A percentile compares a stretch with the other conserved stretches of the same genome.
Conservation (phyloP, 1,284 basidiomycete species). For the Leccinum idahoense region DNA sequence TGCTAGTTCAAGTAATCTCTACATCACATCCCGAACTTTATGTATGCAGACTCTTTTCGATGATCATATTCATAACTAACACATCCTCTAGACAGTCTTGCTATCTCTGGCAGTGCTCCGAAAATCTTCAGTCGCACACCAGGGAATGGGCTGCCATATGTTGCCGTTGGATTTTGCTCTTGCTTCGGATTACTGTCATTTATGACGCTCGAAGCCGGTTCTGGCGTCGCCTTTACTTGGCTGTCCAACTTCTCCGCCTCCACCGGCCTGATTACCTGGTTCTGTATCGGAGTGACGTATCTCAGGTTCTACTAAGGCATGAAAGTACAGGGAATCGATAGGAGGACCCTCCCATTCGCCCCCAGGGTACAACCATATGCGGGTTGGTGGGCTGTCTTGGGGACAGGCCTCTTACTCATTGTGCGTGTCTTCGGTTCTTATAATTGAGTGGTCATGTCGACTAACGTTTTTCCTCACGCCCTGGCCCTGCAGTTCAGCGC, state of each 20-base stretch:
- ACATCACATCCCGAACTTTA: neutral
- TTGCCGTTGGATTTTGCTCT: constrained; percentile 46
- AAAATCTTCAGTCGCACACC: constrained; percentile 49
- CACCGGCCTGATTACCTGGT: constrained; percentile 56
- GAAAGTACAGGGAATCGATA: constrained; percentile 49
- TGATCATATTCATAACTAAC: neutral
- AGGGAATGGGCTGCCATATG: constrained; percentile 52
- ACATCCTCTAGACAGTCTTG: constrained; percentile 41
- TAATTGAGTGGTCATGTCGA: neutral
- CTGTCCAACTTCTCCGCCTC: constrained; percentile 42
- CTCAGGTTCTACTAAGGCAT: constrained; percentile 57
- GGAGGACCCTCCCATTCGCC: constrained; percentile 45
- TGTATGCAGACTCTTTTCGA: neutral
- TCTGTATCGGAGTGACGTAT: constrained; percentile 56
- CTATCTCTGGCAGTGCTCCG: constrained; percentile 54
- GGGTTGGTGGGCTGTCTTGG: constrained; percentile 37
- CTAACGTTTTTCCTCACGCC: neutral
- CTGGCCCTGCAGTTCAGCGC: constrained; percentile 31
- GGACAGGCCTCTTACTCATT: constrained; percentile 35
- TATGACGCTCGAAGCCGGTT: constrained; percentile 41
- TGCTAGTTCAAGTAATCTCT: constrained; percentile 24
- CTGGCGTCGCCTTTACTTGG: constrained; percentile 52
- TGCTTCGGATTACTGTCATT: constrained; percentile 51
- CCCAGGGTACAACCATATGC: constrained; percentile 42
- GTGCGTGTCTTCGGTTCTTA: constrained; percentile 21